Conservation (phyloP, 352 stramenopile genomes). For the Phytophthora brassicae region DNA sequence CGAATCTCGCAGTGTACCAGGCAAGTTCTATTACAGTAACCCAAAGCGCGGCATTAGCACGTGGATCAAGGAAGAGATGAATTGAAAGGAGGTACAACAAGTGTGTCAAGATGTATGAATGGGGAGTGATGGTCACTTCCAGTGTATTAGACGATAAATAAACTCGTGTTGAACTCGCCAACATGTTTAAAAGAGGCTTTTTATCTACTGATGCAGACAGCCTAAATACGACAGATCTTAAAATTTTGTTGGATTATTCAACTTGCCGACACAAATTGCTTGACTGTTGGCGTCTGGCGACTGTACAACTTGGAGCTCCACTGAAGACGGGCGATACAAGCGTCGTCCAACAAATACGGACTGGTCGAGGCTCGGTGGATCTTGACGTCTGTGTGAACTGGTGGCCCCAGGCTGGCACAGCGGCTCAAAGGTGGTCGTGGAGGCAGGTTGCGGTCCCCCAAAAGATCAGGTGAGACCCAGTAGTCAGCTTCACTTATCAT, state of each 20-base stretch:
- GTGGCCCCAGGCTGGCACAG: constrained; percentile 23
- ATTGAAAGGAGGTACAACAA: constrained; percentile 36
- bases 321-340: constrained; percentile 5
- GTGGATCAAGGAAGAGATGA: constrained; percentile 88
- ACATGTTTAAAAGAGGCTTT: constrained; percentile 21
- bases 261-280: constrained; percentile 21
- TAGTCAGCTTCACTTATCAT: constrained; percentile 51
- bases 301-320: constrained; percentile 23
- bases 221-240: no score
- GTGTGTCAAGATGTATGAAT: constrained; percentile 30
- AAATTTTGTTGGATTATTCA: constrained; percentile 3
- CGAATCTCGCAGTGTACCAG: constrained; percentile 80
- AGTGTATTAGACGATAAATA: constrained; percentile 32
- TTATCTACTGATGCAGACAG: no score
- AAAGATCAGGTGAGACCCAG: constrained; percentile 34
- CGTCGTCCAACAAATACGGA: constrained; percentile 17
- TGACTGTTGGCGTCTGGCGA: constrained; percentile 10
- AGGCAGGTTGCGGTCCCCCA: constrained; percentile 23
- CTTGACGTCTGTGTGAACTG: constrained; percentile 16
- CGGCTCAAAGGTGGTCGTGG: constrained; percentile 10
- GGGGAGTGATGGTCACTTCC: constrained; percentile 22
- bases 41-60: constrained; percentile 88
- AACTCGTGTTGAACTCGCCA: constrained; percentile 19
- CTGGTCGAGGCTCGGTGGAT: constrained; percentile 23
- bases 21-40: constrained; percentile 91